Conservation (phyloP, 2,329 filamentous ascomycete species). For the Fusarium albosuccineum region DNA sequence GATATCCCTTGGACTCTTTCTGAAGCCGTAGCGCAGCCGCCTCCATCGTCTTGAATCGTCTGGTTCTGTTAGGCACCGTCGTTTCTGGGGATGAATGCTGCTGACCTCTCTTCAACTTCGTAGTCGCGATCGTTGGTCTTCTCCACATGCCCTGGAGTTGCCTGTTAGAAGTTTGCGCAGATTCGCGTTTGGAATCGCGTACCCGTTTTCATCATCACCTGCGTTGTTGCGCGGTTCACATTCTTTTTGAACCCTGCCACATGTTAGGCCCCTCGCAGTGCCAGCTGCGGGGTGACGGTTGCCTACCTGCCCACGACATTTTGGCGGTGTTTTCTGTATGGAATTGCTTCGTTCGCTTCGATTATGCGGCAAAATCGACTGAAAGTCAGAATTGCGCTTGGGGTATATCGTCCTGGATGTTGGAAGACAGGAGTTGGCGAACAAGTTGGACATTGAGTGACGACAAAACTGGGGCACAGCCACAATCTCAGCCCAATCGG, state of each 20-base stretch:
- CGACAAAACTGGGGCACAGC: conserved; percentile 51
- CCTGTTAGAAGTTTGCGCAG: conserved; percentile 22
- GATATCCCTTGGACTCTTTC: conserved; percentile 97
- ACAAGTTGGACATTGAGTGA: conserved; percentile 46
- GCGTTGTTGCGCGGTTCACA: conserved; percentile 98
- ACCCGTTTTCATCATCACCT: conserved; percentile 99
- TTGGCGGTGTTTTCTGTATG: conserved; percentile 45
- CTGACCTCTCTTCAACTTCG: conserved; percentile 92
- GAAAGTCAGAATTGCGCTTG: conserved; percentile 29
- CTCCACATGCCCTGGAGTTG: conserved; percentile 84
- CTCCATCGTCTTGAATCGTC: conserved; percentile 98
- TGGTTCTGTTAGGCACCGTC: conserved; percentile 54
- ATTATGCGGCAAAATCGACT: conserved; percentile 18
- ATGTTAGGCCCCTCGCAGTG: conserved; percentile 49
- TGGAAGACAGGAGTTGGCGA: conserved; percentile 37
- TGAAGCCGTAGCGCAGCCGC: conserved; percentile 91
- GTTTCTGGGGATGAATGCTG: conserved; percentile 7
- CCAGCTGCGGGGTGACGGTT: conserved; percentile 43
- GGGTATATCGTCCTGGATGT: conserved; percentile 28
- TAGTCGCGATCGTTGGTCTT: conserved; percentile 99
- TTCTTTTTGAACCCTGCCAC: conserved; percentile 77
- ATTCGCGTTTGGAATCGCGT: conserved; percentile 44
- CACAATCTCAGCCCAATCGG: conserved; percentile 50
- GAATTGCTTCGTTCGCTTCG: conserved; percentile 15
- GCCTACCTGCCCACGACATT: conserved; percentile 80